A percentile compares a stretch with the other conserved stretches of the same genome.
Conservation (phyloP, 306 rosid species). For the Gastrolobium bilobum region DNA sequence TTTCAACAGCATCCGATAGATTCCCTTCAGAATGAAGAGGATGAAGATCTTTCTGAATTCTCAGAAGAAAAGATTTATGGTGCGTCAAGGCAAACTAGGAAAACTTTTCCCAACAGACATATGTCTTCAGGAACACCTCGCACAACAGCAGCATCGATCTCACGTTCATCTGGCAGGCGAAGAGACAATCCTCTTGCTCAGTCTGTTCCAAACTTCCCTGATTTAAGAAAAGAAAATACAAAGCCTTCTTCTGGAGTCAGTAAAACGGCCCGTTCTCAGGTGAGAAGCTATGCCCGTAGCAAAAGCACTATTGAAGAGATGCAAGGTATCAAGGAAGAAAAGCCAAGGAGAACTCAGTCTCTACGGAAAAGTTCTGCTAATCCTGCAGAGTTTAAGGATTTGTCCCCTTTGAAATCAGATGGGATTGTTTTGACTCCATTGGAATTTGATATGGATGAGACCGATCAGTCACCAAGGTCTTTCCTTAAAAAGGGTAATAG, state of each 20-base stretch:
- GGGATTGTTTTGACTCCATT: slow-evolving; percentile 74
- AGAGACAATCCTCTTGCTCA: slow-evolving; percentile 86
- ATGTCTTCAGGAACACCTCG: slow-evolving; percentile 69
- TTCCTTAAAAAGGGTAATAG: slow-evolving; percentile 76
- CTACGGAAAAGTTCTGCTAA: slow-evolving; percentile 71
- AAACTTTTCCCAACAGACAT: slow-evolving; percentile 63
- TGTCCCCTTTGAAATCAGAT: slow-evolving; percentile 67
- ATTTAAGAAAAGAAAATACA: slow-evolving; percentile 95
- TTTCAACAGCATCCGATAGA: slow-evolving; percentile 75
- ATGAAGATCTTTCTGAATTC: slow-evolving; percentile 74
- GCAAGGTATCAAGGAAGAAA: slow-evolving; percentile 76
- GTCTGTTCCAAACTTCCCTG: slow-evolving; percentile 96
- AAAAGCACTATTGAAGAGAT: slow-evolving; percentile 74
- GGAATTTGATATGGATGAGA: slow-evolving; percentile 75
- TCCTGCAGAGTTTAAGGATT: slow-evolving; percentile 72
- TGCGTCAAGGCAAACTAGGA: slow-evolving; percentile 70
- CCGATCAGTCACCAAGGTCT: slow-evolving; percentile 67
- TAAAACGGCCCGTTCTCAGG: slow-evolving; percentile 76
- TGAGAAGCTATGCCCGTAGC: slow-evolving; percentile 73
- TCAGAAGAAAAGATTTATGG: slow-evolving; percentile 65
- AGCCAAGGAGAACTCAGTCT: slow-evolving; percentile 67
- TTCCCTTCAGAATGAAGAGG: slow-evolving; percentile 78
- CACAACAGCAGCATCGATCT: slow-evolving; percentile 56
- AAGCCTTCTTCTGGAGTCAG: slow-evolving; percentile 80
- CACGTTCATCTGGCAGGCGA: slow-evolving; percentile 77